Conservation (phyloP, 2,329 filamentous ascomycete genomes). For the Monilinia polystroma region DNA sequence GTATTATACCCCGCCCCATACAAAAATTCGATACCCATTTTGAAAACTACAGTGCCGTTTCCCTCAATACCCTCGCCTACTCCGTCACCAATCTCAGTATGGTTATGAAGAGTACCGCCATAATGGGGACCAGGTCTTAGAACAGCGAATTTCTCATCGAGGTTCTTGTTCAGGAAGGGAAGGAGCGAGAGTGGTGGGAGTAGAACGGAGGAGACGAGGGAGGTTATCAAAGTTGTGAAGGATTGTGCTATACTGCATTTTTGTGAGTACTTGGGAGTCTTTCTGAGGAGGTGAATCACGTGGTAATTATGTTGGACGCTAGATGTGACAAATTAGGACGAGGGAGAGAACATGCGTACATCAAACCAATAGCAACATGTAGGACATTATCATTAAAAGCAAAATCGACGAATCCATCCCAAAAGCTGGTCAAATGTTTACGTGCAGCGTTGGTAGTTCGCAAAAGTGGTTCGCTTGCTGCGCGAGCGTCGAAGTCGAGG, state of each 20-base stretch:
- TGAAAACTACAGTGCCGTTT: background rate
- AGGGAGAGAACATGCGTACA: conserved; percentile 46
- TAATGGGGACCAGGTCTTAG: conserved; percentile 58
- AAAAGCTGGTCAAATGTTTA: conserved; percentile 46
- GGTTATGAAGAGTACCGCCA: conserved; percentile 16
- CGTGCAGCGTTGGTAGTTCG: conserved; percentile 33
- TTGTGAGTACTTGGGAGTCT: conserved; percentile 6
- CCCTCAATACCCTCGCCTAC: background rate
- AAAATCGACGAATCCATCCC: conserved; percentile 68
- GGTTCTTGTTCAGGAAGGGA: conserved; percentile 66
- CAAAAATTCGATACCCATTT: conserved; percentile 10
- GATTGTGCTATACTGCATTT: conserved; percentile 60
- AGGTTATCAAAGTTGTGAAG: conserved; percentile 70
- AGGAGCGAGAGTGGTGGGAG: conserved; percentile 68
- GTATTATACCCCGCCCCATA: conserved; percentile 62
- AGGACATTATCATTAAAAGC: conserved; percentile 73
- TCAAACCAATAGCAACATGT: conserved; percentile 72
- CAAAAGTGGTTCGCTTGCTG: conserved; percentile 33
- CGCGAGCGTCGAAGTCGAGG: conserved; percentile 27
- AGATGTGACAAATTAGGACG: background rate
- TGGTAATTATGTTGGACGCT: background rate
- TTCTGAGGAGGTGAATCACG: background rate
- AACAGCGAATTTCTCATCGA: conserved; percentile 73
- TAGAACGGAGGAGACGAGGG: conserved; percentile 68
- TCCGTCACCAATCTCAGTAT: conserved; percentile 5